Evolutionary conservation across 371 early-diverging fungal species (phyloP).

Genomic region (Mortierella sp.): DNA sequence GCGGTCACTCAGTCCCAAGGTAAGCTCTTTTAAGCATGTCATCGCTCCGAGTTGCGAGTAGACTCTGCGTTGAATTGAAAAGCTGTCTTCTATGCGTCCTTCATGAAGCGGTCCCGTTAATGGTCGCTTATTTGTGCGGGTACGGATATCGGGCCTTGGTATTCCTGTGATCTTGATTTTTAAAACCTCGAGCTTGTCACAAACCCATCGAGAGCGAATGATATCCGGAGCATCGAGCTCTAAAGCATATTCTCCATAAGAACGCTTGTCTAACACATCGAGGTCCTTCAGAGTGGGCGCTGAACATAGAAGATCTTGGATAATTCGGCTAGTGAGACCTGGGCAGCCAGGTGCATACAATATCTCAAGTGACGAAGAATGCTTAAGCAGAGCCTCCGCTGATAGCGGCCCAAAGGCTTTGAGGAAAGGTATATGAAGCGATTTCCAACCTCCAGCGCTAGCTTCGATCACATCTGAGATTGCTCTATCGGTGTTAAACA

Average conservation of each 20-base stretch:
- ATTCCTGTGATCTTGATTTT: conserved; percentile 13
- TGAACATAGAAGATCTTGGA: conserved; percentile 4
- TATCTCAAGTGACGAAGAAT: conserved; percentile 1
- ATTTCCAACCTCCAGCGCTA: neutral
- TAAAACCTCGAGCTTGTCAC: neutral
- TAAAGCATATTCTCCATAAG: neutral
- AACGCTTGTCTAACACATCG: neutral
- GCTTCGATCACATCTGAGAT: neutral
- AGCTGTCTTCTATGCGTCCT: conserved; percentile 11
- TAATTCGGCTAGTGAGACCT: neutral
- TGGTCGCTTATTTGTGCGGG: conserved; percentile 12
- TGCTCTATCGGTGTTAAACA: neutral
- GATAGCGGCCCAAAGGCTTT: neutral
- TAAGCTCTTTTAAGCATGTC: conserved; percentile 7
- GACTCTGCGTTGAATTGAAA: neutral
- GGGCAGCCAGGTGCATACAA: neutral
- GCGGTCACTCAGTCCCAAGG: neutral
- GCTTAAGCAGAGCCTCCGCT: conserved; percentile 1
- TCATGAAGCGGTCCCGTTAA: conserved; percentile 5
- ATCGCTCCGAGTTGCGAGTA: conserved; percentile 13
- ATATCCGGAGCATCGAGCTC: conserved; percentile 8
- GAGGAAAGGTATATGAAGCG: neutral
- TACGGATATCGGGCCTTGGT: conserved; percentile 10
- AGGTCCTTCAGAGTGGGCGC: conserved; percentile 7
- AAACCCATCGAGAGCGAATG: conserved; percentile 11